These are phyloP conservation scores for Atkinsonella texensis DNA, from an alignment of 2,329 filamentous ascomycete genomes.

Conservation along the genomic window DNA sequence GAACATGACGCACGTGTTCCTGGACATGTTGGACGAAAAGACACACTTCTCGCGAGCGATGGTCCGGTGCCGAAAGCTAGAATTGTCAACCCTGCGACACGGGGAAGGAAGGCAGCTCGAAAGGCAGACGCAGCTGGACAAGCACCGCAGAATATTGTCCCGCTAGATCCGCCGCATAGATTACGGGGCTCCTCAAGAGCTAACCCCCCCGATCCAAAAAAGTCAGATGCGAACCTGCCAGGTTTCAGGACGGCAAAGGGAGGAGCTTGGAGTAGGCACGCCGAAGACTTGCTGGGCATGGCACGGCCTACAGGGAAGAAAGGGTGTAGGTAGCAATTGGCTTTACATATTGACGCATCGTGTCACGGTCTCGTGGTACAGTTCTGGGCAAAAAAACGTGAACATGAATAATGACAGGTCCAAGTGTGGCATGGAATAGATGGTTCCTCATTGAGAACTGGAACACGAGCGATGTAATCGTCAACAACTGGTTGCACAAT, in stretches of 20 bases:
- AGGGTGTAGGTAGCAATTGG: conserved; percentile 4
- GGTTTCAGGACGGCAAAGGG: conserved; percentile 38
- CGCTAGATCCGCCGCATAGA: conserved; percentile 18
- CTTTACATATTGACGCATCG: too few relatives aligned
- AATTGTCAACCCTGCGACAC: conserved; percentile 36
- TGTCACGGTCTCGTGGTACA: neutral
- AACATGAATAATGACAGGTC: neutral
- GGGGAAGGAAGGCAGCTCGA: conserved; percentile 40
- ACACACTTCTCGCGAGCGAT: neutral
- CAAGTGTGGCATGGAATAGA: neutral
- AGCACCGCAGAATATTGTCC: conserved; percentile 30
- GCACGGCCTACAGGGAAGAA: conserved; percentile 34
- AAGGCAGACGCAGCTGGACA: conserved; percentile 39
- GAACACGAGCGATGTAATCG: too few relatives aligned
- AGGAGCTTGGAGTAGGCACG: conserved; percentile 59
- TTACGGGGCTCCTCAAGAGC: conserved; percentile 2
- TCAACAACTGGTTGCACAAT: too few relatives aligned
- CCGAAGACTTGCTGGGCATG: conserved; percentile 52
- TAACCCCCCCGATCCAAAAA: neutral
- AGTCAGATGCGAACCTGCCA: conserved; percentile 18
- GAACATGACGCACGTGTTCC: neutral
- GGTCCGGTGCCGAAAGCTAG: conserved; percentile 6
- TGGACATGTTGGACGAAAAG: neutral
- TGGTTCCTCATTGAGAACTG: neutral
- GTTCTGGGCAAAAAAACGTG: neutral